Conservation (phyloP, 768 basidiomycete species). For the Austroboletus eburneus region DNA sequence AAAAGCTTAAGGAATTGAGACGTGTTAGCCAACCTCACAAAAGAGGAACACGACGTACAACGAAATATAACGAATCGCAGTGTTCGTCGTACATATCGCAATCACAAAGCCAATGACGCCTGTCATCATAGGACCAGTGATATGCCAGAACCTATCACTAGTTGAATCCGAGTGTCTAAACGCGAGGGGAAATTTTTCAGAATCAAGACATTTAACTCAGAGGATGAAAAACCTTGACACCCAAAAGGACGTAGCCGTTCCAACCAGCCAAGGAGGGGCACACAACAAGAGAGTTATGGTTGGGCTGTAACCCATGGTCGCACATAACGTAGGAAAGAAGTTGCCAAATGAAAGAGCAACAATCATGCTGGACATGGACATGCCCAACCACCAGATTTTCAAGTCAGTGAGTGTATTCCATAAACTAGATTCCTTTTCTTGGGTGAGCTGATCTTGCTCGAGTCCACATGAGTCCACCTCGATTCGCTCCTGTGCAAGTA, state of each 20-base stretch:
- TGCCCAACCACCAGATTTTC: conserved; percentile 78
- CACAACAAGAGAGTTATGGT: conserved; percentile 68
- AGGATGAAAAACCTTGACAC: conserved; percentile 40
- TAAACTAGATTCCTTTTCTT: conserved; percentile 40
- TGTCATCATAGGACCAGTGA: conserved; percentile 45
- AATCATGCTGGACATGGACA: conserved; percentile 51
- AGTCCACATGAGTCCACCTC: conserved; percentile 55
- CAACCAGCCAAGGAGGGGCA: conserved; percentile 69
- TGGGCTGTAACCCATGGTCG: conserved; percentile 60
- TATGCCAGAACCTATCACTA: conserved; percentile 72
- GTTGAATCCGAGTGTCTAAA: conserved; percentile 64
- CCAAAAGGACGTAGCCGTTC: conserved; percentile 53
- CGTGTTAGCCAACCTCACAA: neutral
- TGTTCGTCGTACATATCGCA: conserved; percentile 58
- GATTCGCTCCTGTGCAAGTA: conserved; percentile 55
- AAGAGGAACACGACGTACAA: conserved; percentile 37
- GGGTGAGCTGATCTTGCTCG: conserved; percentile 42
- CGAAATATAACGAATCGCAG: conserved; percentile 57
- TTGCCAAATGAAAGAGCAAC: conserved; percentile 69
- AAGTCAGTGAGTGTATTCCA: conserved; percentile 59
- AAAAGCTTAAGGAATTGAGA: conserved; percentile 44
- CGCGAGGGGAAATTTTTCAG: conserved; percentile 5
- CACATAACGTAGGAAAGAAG: conserved; percentile 73
- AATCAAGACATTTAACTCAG: neutral
- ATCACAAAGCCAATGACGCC: conserved; percentile 67